Evolutionary conservation across 2,329 filamentous ascomycete genomes (phyloP).

Genomic region (Aspergillus pseudoterreus): DNA sequence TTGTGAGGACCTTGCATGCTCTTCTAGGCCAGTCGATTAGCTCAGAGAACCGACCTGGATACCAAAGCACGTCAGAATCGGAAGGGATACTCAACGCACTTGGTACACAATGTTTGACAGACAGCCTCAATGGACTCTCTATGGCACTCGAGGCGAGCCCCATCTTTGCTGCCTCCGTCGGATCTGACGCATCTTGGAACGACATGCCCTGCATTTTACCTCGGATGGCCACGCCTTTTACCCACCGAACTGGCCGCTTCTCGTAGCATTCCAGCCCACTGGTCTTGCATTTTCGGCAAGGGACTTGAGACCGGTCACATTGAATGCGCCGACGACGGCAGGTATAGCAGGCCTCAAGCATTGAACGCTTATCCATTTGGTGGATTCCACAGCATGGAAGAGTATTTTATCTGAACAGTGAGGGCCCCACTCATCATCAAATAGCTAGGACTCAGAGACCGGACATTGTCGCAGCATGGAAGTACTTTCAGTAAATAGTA

Average conservation of each 20-base stretch:
- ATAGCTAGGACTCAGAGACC: too few species aligned
- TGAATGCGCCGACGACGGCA: constrained; percentile 34
- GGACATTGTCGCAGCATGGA: too few species aligned
- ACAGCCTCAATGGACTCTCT: background rate
- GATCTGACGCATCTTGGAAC: constrained; percentile 9
- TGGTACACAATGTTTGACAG: background rate
- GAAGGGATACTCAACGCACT: too few species aligned
- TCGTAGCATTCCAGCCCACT: constrained; percentile 31
- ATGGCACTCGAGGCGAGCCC: background rate
- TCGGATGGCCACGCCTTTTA: constrained; percentile 33
- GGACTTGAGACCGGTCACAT: constrained; percentile 27
- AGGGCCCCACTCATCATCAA: too few species aligned
- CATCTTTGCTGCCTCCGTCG: background rate
- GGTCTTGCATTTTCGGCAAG: constrained; percentile 33
- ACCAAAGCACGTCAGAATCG: too few species aligned
- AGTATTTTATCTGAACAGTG: too few species aligned
- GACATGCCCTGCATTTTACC: constrained; percentile 27
- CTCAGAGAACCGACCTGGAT: background rate
- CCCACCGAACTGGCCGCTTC: constrained; percentile 33
- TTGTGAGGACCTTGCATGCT: background rate
- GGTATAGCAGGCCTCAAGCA: constrained; percentile 28
- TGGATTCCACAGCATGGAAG: background rate
- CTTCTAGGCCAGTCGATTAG: background rate
- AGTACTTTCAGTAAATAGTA: too few species aligned
- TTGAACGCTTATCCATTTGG: constrained; percentile 1